Evolutionary conservation across 2,329 filamentous ascomycete species (phyloP), one percentile per base, ranked within the genome.

Genomic region (Calonectria multiphialidica): DNA sequence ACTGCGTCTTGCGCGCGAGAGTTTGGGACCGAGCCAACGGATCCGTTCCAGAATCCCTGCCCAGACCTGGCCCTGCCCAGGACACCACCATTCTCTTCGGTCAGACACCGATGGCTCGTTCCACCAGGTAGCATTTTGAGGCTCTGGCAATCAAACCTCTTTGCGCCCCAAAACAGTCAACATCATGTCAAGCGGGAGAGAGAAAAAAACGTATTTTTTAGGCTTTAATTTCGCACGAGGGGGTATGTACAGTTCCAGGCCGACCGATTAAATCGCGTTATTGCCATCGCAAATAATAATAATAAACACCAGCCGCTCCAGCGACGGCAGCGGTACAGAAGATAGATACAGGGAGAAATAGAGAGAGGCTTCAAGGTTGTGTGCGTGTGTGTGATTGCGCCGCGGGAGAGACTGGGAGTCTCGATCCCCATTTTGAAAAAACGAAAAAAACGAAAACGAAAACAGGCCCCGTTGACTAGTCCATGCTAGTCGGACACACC

Each of bases 201-300:
- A n/a, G n/a, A n/a, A n/a, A n/a, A n/a, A n/a, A n/a, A n/a, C n/a
- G n/a, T n/a, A 53, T 61, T 49, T 61, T 61, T 68, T 53, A n/a
- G 35, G 35, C 35, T 66, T 74, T 47, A 49, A 70, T 25, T 35
- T 74, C 73, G 44, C 35, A 50, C 67, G 70, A n/a, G 16, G 23
- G 67, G 13, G 40, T 72, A 79, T 72, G 65, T 75, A 79, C 74
- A 67, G 47, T 70, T 64, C 40, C 53, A 45, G 59, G 37, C 35
- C 30, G 63, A 76, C 35, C 30, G 63, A 76, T 76, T 76, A 78
- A 71, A 68, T 67, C 44, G 70, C 64, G 66, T 57, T 33, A 23
- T 66, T 62, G 63, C 47, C 68, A 53, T 49, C 49, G 28, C 72
- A n/a, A 47, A 23, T 10, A 47, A 47, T n/a, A n/a, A 21, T 30